phyloP scores from a whole-genome alignment of 2,329 filamentous ascomycete genomes.

The Aspergillus floridensis region DNA sequence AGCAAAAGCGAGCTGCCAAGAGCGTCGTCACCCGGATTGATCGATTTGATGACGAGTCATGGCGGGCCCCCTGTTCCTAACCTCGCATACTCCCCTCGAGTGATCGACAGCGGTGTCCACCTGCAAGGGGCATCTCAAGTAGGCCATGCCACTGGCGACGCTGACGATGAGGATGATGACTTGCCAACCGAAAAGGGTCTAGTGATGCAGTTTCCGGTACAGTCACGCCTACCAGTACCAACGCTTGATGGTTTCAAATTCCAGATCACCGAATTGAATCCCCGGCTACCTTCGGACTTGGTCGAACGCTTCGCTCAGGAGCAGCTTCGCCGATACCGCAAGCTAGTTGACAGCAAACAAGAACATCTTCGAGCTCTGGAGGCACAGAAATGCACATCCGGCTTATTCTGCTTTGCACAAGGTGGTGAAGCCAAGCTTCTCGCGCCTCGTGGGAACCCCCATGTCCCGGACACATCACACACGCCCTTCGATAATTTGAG shows the following conservation, averaged over 20 bases:
- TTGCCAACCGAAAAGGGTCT: constrained; percentile 57
- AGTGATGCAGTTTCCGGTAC: constrained; percentile 60
- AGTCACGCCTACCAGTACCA: constrained; percentile 67
- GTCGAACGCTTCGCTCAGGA: constrained; percentile 80
- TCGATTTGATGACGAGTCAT: constrained; percentile 55
- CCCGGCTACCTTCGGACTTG: constrained; percentile 64
- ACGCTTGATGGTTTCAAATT: constrained; percentile 73
- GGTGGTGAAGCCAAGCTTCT: constrained; percentile 65
- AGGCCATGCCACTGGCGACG: constrained; percentile 29
- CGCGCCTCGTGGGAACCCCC: constrained; percentile 52
- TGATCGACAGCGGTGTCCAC: constrained; percentile 19
- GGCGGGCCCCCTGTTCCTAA: constrained; percentile 59
- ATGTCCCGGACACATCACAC: constrained; percentile 57
- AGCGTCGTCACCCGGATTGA: constrained; percentile 44
- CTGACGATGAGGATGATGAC: constrained; percentile 59
- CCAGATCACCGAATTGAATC: constrained; percentile 72
- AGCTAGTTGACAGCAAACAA: constrained; percentile 66
- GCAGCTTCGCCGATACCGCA: constrained; percentile 75
- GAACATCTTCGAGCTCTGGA: constrained; percentile 65
- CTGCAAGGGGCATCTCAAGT: constrained; percentile 11
- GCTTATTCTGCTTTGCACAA: constrained; percentile 61
- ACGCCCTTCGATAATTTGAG: constrained; percentile 56
- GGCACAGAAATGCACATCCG: constrained; percentile 58
- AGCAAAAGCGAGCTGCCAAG: constrained; percentile 58
- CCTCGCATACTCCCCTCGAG: constrained; percentile 46